Base-by-base conservation (phyloP, 805 yeast genomes). In the Ogataea trehalophila region DNA sequence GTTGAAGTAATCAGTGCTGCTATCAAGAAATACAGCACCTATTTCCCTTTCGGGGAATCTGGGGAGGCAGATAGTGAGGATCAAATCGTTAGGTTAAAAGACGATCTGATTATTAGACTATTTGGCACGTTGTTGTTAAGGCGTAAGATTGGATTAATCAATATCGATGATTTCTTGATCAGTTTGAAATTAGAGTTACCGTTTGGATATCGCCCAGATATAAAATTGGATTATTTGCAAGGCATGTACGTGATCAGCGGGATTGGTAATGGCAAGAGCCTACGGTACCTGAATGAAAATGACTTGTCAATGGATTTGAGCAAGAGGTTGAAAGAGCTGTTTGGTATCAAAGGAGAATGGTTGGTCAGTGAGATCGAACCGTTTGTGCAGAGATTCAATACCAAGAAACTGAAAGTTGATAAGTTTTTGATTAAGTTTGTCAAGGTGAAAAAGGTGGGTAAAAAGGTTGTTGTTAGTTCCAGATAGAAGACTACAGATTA, bases 121-220 rank as follows among this genome's bases (percentile, higher is more conserved):
- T 57, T 45, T 47, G 59, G 61, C 3, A 44, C 43, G 5, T 35
- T 42, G 22, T 45, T 59, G 17, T 37, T 60, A 16, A 48, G 54
- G 22, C 41, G 29, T 9, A 46, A 39, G n/a, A 38, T 44, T 6
- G 37, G 38, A 3, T 35, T 43, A 4, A 50, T 51, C 14, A 49
- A 49, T 42, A 44, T 53, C 15, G 77, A 78, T 37, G 88, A 84
- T 49, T 79, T 89, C 57, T 57, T 82, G 49, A 72, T 85, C 42
- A 74, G 76, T 44, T 79, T 91, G 81, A 79, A 81, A 55, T 70
- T 81, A 1, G 67, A 74, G 6, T 71, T 87, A 38, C 91, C 94
- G 75, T 79, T 62, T 75, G 80, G 68, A 41, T 65, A 65, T 44
- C 55, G 54, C 23, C 68, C 68, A 1, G 80, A 76, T 42, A 76